A percentile compares a stretch with the other conserved stretches of the same genome.
These are phyloP conservation scores for Salvia hispanica DNA, from an alignment of 257 asterid genomes.

Conservation along the genomic window DNA sequence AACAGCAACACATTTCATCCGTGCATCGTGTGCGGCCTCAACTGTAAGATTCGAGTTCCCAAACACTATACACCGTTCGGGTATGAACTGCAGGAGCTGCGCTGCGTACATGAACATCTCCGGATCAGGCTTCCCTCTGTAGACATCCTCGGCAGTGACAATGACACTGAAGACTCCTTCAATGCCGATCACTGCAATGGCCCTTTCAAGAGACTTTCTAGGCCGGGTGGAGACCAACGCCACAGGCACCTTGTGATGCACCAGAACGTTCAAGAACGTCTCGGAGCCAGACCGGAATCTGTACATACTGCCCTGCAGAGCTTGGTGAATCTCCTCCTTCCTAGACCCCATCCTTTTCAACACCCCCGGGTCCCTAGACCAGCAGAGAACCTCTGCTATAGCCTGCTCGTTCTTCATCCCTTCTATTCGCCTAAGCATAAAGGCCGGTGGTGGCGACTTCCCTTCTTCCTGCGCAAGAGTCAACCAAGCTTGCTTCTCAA, in stretches of 20 bases:
- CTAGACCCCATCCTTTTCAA: constrained; percentile 66
- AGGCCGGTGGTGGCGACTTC: constrained; percentile 75
- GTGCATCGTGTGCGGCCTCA: constrained; percentile 97
- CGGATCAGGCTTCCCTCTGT: constrained; percentile 93
- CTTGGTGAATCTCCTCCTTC: constrained; percentile 84
- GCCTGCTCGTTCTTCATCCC: constrained; percentile 99
- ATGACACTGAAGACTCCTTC: constrained; percentile 69
- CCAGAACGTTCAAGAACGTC: constrained; percentile 63
- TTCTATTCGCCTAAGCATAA: constrained; percentile 72
- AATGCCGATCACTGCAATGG: constrained; percentile 65
- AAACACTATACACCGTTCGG: constrained; percentile 86
- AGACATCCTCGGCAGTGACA: constrained; percentile 87
- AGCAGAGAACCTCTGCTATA: constrained; percentile 88
- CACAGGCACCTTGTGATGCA: constrained; percentile 85
- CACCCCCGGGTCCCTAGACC: constrained; percentile 82
- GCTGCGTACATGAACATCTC: constrained; percentile 94
- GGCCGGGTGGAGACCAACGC: constrained; percentile 92
- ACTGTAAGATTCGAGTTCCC: constrained; percentile 90
- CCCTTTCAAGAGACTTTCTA: constrained; percentile 64
- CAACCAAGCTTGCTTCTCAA: constrained; percentile 90
- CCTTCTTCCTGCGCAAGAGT: constrained; percentile 81
- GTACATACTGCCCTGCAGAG: constrained; percentile 76
- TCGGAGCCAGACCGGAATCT: constrained; percentile 81
- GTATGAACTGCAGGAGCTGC: constrained; percentile 73
- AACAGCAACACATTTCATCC: constrained; percentile 92